A percentile compares a stretch with the other conserved stretches of the same genome.
Conservation (phyloP, 495 filamentous ascomycete species). For the Pseudotulostoma volvatum region DNA sequence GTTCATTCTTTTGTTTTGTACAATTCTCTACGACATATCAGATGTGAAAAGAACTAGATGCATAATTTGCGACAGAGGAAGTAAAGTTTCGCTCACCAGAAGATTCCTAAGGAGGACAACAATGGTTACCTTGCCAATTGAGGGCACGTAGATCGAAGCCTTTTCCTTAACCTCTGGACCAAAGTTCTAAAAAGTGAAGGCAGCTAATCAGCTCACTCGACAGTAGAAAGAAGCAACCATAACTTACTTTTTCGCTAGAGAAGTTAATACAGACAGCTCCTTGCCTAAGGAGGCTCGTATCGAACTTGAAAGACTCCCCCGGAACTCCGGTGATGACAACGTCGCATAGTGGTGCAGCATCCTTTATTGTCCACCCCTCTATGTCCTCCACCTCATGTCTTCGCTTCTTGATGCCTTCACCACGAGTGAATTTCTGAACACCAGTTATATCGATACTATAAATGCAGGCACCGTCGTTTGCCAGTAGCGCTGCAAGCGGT, state of each 20-base stretch:
- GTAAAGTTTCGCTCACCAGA: slow-evolving; percentile 40
- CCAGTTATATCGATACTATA: slow-evolving; percentile 88
- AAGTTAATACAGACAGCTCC: slow-evolving; percentile 96
- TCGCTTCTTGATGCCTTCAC: slow-evolving; percentile 61
- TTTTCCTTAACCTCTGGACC: slow-evolving; percentile 73
- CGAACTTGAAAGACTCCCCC: slow-evolving; percentile 69
- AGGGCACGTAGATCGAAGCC: slow-evolving; percentile 92
- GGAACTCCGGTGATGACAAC: slow-evolving; percentile 95
- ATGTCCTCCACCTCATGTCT: slow-evolving; percentile 73
- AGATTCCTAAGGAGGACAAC: slow-evolving; percentile 79
- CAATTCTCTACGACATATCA: slow-evolving; percentile 34
- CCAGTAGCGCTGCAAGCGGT: slow-evolving; percentile 83
- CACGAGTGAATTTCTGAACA: slow-evolving; percentile 83
- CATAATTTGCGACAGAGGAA: neutral
- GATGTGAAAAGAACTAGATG: too few species aligned
- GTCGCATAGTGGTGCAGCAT: slow-evolving; percentile 74
- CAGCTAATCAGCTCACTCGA: slow-evolving; percentile 1
- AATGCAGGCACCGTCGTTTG: slow-evolving; percentile 89
- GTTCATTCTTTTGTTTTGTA: slow-evolving; percentile 31
- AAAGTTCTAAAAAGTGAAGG: slow-evolving; percentile 50
- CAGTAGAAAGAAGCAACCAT: slow-evolving; percentile 2
- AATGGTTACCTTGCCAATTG: slow-evolving; percentile 95
- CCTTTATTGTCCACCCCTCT: slow-evolving; percentile 54
- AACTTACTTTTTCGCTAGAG: slow-evolving; percentile 84
- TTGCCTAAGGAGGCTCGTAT: slow-evolving; percentile 61